Base-by-base conservation (phyloP, 345 rosid genomes). In the Gossypium anomalum region DNA sequence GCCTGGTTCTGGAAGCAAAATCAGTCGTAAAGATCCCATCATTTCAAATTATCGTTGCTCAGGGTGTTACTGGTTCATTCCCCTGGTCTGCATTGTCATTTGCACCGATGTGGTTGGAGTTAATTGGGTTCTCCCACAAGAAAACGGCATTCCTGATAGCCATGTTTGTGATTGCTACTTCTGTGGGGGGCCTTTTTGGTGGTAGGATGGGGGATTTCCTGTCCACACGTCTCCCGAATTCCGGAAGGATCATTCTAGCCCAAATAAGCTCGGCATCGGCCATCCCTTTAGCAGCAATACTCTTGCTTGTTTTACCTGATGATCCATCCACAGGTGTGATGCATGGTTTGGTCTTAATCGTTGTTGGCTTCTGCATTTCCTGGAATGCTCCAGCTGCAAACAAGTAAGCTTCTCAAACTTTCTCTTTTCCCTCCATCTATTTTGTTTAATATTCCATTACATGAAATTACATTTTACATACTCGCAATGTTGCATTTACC, bases 81-180 rank as follows among this genome's bases (percentile, higher is more conserved):
- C 98, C 98, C 20, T 92, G 97, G 93, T 94, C 95, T 62, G 97
- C 98, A 71, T 45, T 94, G 79, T 86, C 97, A 66, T 92, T 90
- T 80, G 87, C 95, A 19, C 83, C 95, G 0, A 90, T 94, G 98
- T 94, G 97, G 97, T 80, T 94, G 76, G 97, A 94, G 82, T 94
- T 92, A 19, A 79, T 83, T 4, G 97, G 97, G n/a, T 90, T 92
- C 82, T 92, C 97, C 53, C 97, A 90, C 29, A 72, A 82, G 55
- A 73, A 72, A 76, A 92, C 97, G 48, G 97, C 95, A 1, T 77
- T 87, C 81, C 83, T 94, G 56, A 76, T 87, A 41, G 88, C 84
- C 61, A 66, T 88, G 60, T 90, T 94, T 52, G 91, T 90, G 47
- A 78, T 85, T 81, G 86, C 93, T 23, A 57, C 85, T 77, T 90